phyloP scores from a whole-genome alignment of 2,329 filamentous ascomycete species.

The Byssochlamys sp. region DNA sequence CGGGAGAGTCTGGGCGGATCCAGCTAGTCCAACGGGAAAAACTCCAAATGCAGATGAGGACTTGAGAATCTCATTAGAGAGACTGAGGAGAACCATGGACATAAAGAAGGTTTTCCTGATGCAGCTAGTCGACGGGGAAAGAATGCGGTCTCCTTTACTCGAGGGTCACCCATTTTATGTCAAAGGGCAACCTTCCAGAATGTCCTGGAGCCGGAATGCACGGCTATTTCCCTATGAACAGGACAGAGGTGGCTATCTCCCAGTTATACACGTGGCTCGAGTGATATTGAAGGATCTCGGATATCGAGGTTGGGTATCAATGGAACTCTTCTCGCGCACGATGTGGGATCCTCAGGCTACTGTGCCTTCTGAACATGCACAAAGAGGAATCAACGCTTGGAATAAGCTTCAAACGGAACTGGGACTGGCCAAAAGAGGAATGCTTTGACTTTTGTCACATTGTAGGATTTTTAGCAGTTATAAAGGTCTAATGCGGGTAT shows the following conservation, averaged over 20 bases:
- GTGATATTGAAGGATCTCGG: slow-evolving; percentile 51
- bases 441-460: neutral
- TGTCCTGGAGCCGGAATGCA: slow-evolving; percentile 70
- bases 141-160: slow-evolving; percentile 46
- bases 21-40: slow-evolving; percentile 42
- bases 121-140: slow-evolving; percentile 64
- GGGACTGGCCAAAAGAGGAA: neutral
- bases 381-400: slow-evolving; percentile 42
- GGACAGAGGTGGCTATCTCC: slow-evolving; percentile 55
- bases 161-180: slow-evolving; percentile 49
- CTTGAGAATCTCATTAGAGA: slow-evolving; percentile 44
- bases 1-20: slow-evolving; percentile 60
- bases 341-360: slow-evolving; percentile 43
- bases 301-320: slow-evolving; percentile 59
- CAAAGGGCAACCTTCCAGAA: slow-evolving; percentile 48
- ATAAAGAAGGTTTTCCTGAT: slow-evolving; percentile 60
- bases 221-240: slow-evolving; percentile 56
- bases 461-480: neutral
- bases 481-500: neutral
- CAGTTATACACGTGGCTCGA: slow-evolving; percentile 51
- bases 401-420: slow-evolving; percentile 26
- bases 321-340: slow-evolving; percentile 58
- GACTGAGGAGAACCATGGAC: slow-evolving; percentile 47
- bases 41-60: slow-evolving; percentile 45
- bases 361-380: slow-evolving; percentile 47